Evolutionary conservation across 169 alveolate genomes (phyloP).

Genomic region (Eimeria maxima): DNA sequence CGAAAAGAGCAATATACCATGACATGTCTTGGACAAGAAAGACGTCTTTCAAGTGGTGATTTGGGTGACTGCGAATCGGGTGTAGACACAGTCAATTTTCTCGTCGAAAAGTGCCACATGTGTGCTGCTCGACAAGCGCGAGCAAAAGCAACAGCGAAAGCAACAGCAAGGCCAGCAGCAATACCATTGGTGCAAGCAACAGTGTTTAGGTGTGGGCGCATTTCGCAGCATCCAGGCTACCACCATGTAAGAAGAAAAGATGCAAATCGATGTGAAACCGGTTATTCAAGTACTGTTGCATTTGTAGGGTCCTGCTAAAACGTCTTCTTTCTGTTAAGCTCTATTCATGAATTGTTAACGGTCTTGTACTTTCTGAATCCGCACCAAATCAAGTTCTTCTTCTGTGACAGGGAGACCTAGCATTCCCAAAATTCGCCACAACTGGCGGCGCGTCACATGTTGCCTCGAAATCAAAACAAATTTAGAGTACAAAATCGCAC

Average conservation of each 20-base stretch:
- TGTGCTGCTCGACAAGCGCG: too few relatives aligned
- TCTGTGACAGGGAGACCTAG: conserved; percentile 20
- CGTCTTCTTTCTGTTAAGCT: background rate
- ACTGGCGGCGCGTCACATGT: conserved; percentile 31
- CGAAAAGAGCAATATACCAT: background rate
- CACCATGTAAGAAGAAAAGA: background rate
- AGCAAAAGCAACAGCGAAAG: too few relatives aligned
- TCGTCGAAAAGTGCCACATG: too few relatives aligned
- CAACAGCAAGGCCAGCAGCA: too few relatives aligned
- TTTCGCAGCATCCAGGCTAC: background rate
- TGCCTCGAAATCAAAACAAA: background rate
- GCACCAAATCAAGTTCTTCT: conserved; percentile 9
- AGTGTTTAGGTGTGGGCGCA: too few relatives aligned
- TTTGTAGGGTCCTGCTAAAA: background rate
- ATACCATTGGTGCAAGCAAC: too few relatives aligned
- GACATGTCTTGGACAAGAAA: background rate
- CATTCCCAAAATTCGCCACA: conserved; percentile 47
- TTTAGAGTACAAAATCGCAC: background rate
- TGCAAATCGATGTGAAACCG: too few relatives aligned
- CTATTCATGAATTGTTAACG: too few relatives aligned
- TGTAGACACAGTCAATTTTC: too few relatives aligned
- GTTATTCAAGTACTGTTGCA: background rate
- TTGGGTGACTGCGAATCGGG: too few relatives aligned
- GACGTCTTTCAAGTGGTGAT: too few relatives aligned
- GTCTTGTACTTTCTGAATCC: background rate